Percentiles rank a stretch among this genome's conserved stretches.
These are phyloP conservation scores for Colletotrichum sp. DNA, from an alignment of 2,329 filamentous ascomycete species.

Conservation along the genomic window DNA sequence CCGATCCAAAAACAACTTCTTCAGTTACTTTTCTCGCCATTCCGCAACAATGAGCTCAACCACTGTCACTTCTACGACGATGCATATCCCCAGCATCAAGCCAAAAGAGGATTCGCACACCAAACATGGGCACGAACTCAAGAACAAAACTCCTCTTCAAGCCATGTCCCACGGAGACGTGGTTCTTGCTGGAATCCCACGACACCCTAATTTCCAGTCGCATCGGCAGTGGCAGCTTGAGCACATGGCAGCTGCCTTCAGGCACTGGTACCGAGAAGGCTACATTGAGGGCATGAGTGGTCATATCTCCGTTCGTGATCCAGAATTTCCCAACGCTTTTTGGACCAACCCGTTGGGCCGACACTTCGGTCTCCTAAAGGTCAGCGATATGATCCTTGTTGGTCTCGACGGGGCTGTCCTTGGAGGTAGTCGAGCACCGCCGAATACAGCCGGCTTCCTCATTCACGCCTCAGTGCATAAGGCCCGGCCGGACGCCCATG, in stretches of 20 bases:
- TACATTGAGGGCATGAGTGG: slow-evolving; percentile 73
- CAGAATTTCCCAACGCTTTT: slow-evolving; percentile 62
- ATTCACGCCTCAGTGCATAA: slow-evolving; percentile 73
- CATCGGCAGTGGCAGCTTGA: slow-evolving; percentile 58
- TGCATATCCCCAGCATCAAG: neutral
- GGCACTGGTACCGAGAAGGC: slow-evolving; percentile 68
- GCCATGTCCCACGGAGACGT: slow-evolving; percentile 39
- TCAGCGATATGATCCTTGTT: slow-evolving; percentile 71
- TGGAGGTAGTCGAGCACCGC: slow-evolving; percentile 64
- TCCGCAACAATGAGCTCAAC: neutral
- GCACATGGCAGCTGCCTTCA: slow-evolving; percentile 71
- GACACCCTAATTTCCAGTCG: slow-evolving; percentile 30
- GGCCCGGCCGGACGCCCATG: slow-evolving; percentile 67
- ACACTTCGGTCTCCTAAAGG: slow-evolving; percentile 70
- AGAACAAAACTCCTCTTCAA: slow-evolving; percentile 33
- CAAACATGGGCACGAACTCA: slow-evolving; percentile 22
- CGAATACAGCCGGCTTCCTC: slow-evolving; percentile 72
- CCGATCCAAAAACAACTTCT: neutral
- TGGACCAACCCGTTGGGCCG: slow-evolving; percentile 72
- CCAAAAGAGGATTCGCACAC: slow-evolving; percentile 22
- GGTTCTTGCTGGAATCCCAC: slow-evolving; percentile 34
- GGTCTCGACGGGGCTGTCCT: slow-evolving; percentile 65
- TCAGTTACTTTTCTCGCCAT: neutral
- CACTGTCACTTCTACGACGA: neutral
- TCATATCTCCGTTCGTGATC: slow-evolving; percentile 70